A percentile compares a stretch with the other conserved stretches of the same genome.
phyloP scores from a whole-genome alignment of 805 yeast genomes.

The Starmera caribaea region DNA sequence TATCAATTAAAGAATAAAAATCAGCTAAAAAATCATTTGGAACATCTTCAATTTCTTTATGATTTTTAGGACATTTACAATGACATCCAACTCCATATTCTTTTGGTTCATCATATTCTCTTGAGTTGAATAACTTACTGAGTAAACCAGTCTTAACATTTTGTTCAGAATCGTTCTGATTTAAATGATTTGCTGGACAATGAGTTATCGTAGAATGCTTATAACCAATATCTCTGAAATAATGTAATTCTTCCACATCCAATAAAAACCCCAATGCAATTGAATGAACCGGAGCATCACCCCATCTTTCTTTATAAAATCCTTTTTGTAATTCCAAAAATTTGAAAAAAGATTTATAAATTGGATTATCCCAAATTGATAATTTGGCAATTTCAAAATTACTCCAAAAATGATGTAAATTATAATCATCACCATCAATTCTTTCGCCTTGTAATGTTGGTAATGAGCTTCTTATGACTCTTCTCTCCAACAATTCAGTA shows the following conservation, averaged over 20 bases:
- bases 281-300: slow-evolving; percentile 94
- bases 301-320: slow-evolving; percentile 90
- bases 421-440: slow-evolving; percentile 60
- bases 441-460: slow-evolving; percentile 37
- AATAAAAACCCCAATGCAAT: slow-evolving; percentile 74
- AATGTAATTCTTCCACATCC: slow-evolving; percentile 64
- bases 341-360: slow-evolving; percentile 59
- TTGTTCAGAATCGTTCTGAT: slow-evolving; percentile 37
- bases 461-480: slow-evolving; percentile 24
- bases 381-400: slow-evolving; percentile 87
- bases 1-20: slow-evolving; percentile 36
- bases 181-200: slow-evolving; percentile 62
- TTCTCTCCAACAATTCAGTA: slow-evolving; percentile 26
- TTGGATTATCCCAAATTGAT: slow-evolving; percentile 56
- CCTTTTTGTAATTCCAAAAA: slow-evolving; percentile 69
- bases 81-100: slow-evolving; percentile 70
- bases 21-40: slow-evolving; percentile 39
- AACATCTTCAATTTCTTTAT: slow-evolving; percentile 47
- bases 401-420: slow-evolving; percentile 85
- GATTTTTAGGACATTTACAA: slow-evolving; percentile 62
- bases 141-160: slow-evolving; percentile 3
- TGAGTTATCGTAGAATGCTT: slow-evolving; percentile 72
- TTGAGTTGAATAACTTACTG: too few relatives aligned
- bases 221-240: slow-evolving; percentile 90
- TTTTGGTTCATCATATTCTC: slow-evolving; percentile 24